These are phyloP conservation scores for Phoenix roebelenii DNA, from an alignment of 176 grass and related monocot genomes.

Conservation along the genomic window DNA sequence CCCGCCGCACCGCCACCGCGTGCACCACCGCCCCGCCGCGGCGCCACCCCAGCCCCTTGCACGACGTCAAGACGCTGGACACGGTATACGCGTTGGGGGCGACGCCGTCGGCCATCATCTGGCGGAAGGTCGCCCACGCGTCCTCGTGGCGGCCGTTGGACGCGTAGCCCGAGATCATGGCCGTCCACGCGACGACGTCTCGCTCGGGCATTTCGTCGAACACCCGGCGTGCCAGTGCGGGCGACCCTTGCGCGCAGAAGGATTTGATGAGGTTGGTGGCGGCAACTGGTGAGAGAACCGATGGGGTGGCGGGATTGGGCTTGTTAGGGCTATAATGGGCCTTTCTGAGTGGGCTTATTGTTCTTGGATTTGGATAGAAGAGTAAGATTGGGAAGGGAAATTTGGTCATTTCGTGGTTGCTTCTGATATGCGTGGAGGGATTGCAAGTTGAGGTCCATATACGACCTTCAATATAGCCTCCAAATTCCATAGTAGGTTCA, in stretches of 20 bases:
- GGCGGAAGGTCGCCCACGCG: conserved; percentile 17
- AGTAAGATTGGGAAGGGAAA: too few relatives aligned
- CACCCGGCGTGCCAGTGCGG: conserved; percentile 19
- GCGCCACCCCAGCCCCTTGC: conserved; percentile 3
- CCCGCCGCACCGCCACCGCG: conserved; percentile 19
- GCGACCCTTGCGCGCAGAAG: conserved; percentile 16
- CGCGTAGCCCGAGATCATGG: conserved; percentile 50
- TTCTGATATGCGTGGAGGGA: too few relatives aligned
- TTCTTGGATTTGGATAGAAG: too few relatives aligned
- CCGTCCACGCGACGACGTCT: conserved; percentile 48
- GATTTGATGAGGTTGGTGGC: conserved; percentile 28
- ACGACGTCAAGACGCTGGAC: conserved; percentile 37
- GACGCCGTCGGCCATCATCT: conserved; percentile 26
- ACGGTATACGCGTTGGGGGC: conserved; percentile 39
- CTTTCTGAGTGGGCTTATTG: too few relatives aligned
- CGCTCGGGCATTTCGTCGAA: conserved; percentile 49
- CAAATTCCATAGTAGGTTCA: too few relatives aligned
- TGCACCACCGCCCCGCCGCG: conserved; percentile 6
- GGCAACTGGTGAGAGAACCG: background rate
- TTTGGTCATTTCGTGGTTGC: too few relatives aligned
- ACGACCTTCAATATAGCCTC: too few relatives aligned
- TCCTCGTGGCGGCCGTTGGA: conserved; percentile 18
- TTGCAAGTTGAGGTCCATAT: too few relatives aligned
- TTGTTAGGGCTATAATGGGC: background rate
- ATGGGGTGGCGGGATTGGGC: background rate